Base-by-base conservation (phyloP, 169 alveolate genomes). In the Plasmodium malariae region DNA sequence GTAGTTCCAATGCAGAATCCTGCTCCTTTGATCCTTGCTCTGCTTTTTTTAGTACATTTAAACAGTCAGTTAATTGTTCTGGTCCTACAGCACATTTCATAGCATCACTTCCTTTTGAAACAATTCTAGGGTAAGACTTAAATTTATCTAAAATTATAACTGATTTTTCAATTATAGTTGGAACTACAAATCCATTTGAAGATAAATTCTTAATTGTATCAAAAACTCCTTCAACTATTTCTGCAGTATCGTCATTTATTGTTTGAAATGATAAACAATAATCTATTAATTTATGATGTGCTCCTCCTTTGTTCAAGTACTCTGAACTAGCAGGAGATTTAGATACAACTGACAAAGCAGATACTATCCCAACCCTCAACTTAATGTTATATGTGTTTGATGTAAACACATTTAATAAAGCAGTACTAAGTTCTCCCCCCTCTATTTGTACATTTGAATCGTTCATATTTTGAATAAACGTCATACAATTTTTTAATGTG, bases 71-170 rank as follows among this genome's bases (percentile, higher is more conserved):
- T 67, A 97, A 88, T 89, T 96, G 95, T 65, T 94, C 98, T 17
- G 97, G 96, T 32, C 96, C 96, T 30, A 97, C 96, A 67, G 96
- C 93, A 67, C 96, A 89, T 62, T 97, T 96, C 62, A 97, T 89
- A 59, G 97, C 95, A 21, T 97, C 97, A 80, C 97, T 96, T 21
- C 98, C 98, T 51, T 94, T 94, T 67, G 94, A 91, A 67, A 96
- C 70, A 24, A 91, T 93, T 32, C 78, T 73, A 21, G 93, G 93
- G 49, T 93, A 92, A 12, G 94, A 72, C 71, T 91, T 94, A 89
- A 76, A 92, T 59, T 88, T 76, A 74, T 94, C 96, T n/a, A 94
- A 83, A 30, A 94, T 89, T 32, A 69, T n/a, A 45, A 86, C 92
- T 5, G 87, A 68, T 45, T 86, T 68, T 30, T 86, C 92, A 59